Evolutionary conservation across 2,329 filamentous ascomycete genomes (phyloP).

Genomic region (Cladobotryum protrusum): DNA sequence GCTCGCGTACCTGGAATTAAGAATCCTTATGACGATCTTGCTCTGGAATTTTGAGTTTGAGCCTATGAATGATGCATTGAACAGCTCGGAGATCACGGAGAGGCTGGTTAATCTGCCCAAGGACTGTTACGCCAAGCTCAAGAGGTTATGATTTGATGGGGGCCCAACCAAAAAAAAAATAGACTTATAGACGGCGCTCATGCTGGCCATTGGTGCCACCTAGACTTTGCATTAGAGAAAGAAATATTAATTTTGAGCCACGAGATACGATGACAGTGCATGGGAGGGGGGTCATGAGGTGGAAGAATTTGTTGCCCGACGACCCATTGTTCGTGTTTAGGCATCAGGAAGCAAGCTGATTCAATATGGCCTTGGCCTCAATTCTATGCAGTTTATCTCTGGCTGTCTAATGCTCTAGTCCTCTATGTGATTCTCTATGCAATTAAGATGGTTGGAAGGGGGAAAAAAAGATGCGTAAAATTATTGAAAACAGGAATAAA

Average conservation of each 20-base stretch:
- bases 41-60: slow-evolving; percentile 33
- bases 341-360: too few species aligned
- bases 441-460: neutral
- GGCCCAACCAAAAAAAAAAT: neutral
- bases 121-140: slow-evolving; percentile 22
- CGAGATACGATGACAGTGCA: neutral
- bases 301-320: too few species aligned
- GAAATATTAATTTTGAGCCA: too few species aligned
- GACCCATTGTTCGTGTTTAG: too few species aligned
- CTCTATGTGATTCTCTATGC: neutral
- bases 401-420: neutral
- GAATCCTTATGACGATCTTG: slow-evolving; percentile 29
- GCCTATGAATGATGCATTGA: slow-evolving; percentile 13
- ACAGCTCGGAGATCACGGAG: slow-evolving; percentile 16
- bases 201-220: too few species aligned
- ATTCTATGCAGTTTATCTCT: too few species aligned
- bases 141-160: neutral
- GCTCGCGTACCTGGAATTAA: slow-evolving; percentile 31
- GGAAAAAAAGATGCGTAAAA: neutral
- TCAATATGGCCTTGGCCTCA: too few species aligned
- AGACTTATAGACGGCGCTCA: neutral
- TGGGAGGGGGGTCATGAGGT: neutral
- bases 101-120: slow-evolving; percentile 21
- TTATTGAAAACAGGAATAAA: neutral
- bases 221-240: too few species aligned